Evolutionary conservation across 805 yeast genomes (phyloP), one percentile per base, ranked within the genome.

Genomic region (Dipodascopsis tothii): DNA sequence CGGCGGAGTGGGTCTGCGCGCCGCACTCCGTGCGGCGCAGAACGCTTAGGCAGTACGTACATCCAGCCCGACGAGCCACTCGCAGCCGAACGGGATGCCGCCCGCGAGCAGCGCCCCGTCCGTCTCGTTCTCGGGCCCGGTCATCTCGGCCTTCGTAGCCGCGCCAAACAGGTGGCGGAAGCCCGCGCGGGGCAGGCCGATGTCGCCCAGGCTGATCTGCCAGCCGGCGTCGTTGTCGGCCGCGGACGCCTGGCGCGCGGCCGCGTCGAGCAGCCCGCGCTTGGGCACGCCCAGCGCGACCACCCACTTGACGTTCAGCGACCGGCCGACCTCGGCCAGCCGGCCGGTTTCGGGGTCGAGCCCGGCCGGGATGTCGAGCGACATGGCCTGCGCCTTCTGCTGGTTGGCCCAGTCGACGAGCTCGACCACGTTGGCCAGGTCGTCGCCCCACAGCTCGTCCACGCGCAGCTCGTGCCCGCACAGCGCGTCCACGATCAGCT

Each of bases 341-440:
- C 67, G 64, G 5, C 95, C 96, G 0, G 94, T 76, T 3, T 92
- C 84, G 5, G 87, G 80, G 57, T 84, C 94, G 33, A 81, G 67
- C 3, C 95, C 95, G 1, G 87, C 74, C 3, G 95, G 88, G 21
- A 84, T 74, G 57, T 86, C 95, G 21, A 87, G 59, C 0, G 95
- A 82, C 65, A 84, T 56, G 6, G 73, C 65, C 32, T 73, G 70
- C 4, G 71, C 62, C 11, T 60, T 58, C 5, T 69, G 66, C 25
- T 60, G 60, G 53, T 84, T 83, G 45, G 81, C 74, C 94, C 95
- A 87, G 3, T 64, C 61, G 21, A 84, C 73, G 17, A 84, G 61
- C 27, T 67, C 63, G 22, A 60, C 58, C 45, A 44, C 40, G 16
- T 56, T 42, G 3, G 59, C 52, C 19, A 50, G 51, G 35, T 56